Evolutionary conservation across 495 filamentous ascomycete species (phyloP).

Genomic region (Cercophora scortea): DNA sequence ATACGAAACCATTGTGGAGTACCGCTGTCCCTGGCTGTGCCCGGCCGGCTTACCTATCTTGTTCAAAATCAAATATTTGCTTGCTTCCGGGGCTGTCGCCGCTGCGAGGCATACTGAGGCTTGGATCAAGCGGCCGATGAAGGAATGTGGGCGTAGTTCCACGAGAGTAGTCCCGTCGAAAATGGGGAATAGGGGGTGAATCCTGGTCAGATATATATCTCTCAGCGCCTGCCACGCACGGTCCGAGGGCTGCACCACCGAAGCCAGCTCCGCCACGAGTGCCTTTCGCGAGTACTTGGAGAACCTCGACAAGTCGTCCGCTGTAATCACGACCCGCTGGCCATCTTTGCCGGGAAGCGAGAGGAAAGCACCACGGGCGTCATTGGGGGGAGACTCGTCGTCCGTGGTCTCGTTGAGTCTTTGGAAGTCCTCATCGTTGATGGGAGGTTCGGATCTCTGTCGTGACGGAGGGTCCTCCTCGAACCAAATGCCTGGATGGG

Average conservation of each 20-base stretch:
- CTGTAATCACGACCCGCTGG: background rate
- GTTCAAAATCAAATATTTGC: constrained; percentile 18
- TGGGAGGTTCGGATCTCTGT: too few relatives aligned
- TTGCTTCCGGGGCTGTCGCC: constrained; percentile 32
- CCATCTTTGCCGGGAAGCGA: background rate
- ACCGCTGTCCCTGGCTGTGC: constrained; percentile 14
- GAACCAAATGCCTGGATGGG: constrained; percentile 25
- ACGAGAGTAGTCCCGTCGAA: constrained; percentile 20
- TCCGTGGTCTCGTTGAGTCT: too few relatives aligned
- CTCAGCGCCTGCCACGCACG: constrained; percentile 24
- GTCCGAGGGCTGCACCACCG: constrained; percentile 26
- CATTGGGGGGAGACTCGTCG: too few relatives aligned
- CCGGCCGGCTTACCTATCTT: constrained; percentile 11
- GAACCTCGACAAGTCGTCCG: background rate
- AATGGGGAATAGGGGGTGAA: constrained; percentile 45
- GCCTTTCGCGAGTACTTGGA: background rate
- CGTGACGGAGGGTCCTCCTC: background rate
- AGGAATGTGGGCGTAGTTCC: background rate
- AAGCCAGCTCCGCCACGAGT: constrained; percentile 8
- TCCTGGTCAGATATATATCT: constrained; percentile 36
- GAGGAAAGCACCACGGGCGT: background rate
- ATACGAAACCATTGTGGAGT: constrained; percentile 15
- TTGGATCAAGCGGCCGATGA: constrained; percentile 18
- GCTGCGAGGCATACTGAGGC: constrained; percentile 44
- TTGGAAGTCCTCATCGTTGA: too few relatives aligned